These are phyloP conservation scores for Diaporthe humulicola DNA, from an alignment of 2,329 filamentous ascomycete species.

Conservation along the genomic window DNA sequence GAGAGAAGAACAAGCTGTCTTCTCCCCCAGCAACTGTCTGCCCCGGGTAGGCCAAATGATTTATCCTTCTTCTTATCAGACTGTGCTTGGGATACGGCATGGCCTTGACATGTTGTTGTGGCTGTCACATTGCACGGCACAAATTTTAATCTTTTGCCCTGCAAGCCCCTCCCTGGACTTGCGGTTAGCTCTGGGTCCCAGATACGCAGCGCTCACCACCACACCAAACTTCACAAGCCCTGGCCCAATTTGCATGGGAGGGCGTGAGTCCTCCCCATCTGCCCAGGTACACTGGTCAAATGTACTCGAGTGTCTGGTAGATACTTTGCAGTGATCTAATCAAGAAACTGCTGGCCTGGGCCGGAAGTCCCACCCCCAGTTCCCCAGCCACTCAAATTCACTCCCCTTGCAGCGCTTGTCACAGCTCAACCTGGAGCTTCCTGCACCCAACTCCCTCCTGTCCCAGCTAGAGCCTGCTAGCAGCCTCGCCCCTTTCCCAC, in stretches of 20 bases:
- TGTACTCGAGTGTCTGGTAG: not conserved
- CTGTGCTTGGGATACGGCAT: not conserved
- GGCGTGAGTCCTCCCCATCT: not conserved
- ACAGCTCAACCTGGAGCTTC: constrained; percentile 9
- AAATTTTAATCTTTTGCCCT: too few relatives aligned
- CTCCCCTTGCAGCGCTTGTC: constrained; percentile 24
- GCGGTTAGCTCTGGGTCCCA: too few relatives aligned
- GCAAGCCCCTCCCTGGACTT: too few relatives aligned
- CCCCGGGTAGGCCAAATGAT: not conserved
- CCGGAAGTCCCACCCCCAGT: constrained; percentile 30
- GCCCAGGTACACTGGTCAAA: not conserved
- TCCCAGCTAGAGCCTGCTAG: constrained; percentile 34
- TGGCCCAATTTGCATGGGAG: not conserved
- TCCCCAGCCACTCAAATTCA: constrained; percentile 37
- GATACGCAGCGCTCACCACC: not conserved
- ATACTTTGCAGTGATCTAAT: not conserved
- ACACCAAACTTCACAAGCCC: not conserved
- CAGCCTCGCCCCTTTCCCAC: not conserved
- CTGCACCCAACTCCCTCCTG: constrained; percentile 33
- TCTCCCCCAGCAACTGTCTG: not conserved
- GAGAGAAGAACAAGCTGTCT: not conserved
- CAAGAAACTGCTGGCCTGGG: not conserved
- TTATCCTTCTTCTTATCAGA: not conserved
- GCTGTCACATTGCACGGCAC: too few relatives aligned
- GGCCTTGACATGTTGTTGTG: too few relatives aligned